These are phyloP conservation scores for Multifurca ochricompacta DNA, from an alignment of 768 basidiomycete genomes.

Conservation along the genomic window DNA sequence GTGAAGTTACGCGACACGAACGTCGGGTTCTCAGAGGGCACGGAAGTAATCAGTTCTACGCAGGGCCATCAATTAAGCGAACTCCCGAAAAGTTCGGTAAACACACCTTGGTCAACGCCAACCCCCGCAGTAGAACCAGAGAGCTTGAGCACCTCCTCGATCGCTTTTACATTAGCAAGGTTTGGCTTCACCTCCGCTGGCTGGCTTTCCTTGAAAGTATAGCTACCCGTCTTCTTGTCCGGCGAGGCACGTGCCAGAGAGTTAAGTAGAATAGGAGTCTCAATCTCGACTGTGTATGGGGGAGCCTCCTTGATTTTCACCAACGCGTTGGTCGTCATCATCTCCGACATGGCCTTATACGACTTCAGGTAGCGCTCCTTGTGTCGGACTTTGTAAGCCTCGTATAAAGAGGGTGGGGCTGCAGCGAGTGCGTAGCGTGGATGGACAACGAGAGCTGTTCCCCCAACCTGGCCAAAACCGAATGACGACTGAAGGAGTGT, in stretches of 20 bases:
- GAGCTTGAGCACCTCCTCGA: conserved; percentile 46
- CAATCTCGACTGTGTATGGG: conserved; percentile 81
- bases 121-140: conserved; percentile 58
- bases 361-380: conserved; percentile 56
- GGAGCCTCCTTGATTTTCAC: conserved; percentile 94
- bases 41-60: conserved; percentile 82
- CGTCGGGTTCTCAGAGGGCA: conserved; percentile 81
- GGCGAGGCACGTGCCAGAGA: conserved; percentile 80
- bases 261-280: conserved; percentile 82
- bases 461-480: conserved; percentile 98
- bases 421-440: conserved; percentile 87
- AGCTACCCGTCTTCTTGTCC: conserved; percentile 81
- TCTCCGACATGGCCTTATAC: conserved; percentile 90
- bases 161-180: conserved; percentile 56
- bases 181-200: conserved; percentile 45
- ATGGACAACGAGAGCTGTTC: conserved; percentile 79
- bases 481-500: conserved; percentile 65
- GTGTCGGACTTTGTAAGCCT: conserved; percentile 67
- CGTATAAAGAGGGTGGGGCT: conserved; percentile 69
- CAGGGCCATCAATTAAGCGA: neutral
- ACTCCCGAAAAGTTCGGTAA: conserved; percentile 9
- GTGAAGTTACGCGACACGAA: conserved; percentile 95
- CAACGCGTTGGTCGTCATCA: conserved; percentile 90
- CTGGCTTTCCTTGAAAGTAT: conserved; percentile 65
- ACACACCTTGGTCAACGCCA: conserved; percentile 80